Conservation (phyloP, 108 stramenopile genomes). For the Skeletonema tropicum region DNA sequence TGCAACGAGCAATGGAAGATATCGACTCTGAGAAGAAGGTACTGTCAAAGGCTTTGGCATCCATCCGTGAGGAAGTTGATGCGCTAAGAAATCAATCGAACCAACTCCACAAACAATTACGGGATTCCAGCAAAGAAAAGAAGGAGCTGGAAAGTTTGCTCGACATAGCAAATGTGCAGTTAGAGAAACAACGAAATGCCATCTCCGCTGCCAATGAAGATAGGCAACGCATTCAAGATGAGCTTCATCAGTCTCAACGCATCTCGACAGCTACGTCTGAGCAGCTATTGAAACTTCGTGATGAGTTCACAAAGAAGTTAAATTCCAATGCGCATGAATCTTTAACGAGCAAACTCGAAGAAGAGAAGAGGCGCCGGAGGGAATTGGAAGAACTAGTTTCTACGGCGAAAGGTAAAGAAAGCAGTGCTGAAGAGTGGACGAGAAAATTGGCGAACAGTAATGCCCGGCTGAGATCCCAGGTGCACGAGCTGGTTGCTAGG, state of each 20-base stretch:
- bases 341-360: slow-evolving; percentile 1
- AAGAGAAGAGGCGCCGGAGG: slow-evolving; percentile 11
- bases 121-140: slow-evolving; percentile 14
- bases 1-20: slow-evolving; percentile 27
- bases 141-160: slow-evolving; percentile 21
- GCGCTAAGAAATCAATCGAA: slow-evolving; percentile 11
- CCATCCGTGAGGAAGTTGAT: slow-evolving; percentile 13
- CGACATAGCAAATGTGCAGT: slow-evolving; percentile 10
- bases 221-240: slow-evolving; percentile 41
- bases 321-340: background rate
- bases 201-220: slow-evolving; percentile 17
- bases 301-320: slow-evolving; percentile 18
- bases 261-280: slow-evolving; percentile 32
- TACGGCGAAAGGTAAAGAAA: background rate
- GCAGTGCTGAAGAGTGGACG: slow-evolving; percentile 6
- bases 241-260: slow-evolving; percentile 31
- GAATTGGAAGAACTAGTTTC: slow-evolving; percentile 7
- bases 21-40: slow-evolving; percentile 12
- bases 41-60: slow-evolving; percentile 21
- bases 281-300: slow-evolving; percentile 29
- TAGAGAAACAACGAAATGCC: slow-evolving; percentile 15
- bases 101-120: slow-evolving; percentile 9
- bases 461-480: slow-evolving; percentile 19
- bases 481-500: slow-evolving; percentile 25
- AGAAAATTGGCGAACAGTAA: slow-evolving; percentile 13